Conservation (phyloP, 192 early-diverging fungal genomes). For the Coemansia sp. region DNA sequence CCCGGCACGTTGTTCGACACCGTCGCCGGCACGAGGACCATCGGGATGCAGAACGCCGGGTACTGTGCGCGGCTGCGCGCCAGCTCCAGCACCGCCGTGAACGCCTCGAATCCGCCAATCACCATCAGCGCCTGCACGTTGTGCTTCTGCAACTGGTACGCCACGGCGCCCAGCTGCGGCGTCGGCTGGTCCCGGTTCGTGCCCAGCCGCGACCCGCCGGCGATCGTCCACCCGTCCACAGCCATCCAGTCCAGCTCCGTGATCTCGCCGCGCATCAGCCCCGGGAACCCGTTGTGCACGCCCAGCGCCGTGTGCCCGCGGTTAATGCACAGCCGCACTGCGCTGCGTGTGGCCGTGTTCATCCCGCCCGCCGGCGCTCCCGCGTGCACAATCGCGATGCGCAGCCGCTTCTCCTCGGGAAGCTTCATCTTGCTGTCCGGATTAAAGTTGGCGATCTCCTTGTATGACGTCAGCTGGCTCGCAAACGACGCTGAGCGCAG, state of each 20-base stretch:
- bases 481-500: constrained; percentile 85
- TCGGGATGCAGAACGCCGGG: constrained; percentile 93
- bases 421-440: constrained; percentile 40
- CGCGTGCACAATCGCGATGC: constrained; percentile 89
- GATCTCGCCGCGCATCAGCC: constrained; percentile 80
- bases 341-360: constrained; percentile 92
- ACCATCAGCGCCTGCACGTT: constrained; percentile 87
- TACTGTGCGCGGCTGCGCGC: constrained; percentile 70
- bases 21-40: constrained; percentile 90
- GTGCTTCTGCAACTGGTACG: constrained; percentile 89
- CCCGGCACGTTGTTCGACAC: constrained; percentile 98
- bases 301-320: constrained; percentile 85
- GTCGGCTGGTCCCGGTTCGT: constrained; percentile 91
- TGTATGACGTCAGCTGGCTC: constrained; percentile 61
- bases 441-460: constrained; percentile 57
- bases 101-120: constrained; percentile 97
- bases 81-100: constrained; percentile 72
- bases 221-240: constrained; percentile 88
- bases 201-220: constrained; percentile 90
- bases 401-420: constrained; percentile 57
- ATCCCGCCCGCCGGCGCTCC: constrained; percentile 98
- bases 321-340: constrained; percentile 80
- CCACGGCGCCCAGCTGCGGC: constrained; percentile 82
- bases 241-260: constrained; percentile 77
- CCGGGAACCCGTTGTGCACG: constrained; percentile 91